phyloP scores from a whole-genome alignment of 805 yeast genomes.

The Lipomyces mesembrius region DNA sequence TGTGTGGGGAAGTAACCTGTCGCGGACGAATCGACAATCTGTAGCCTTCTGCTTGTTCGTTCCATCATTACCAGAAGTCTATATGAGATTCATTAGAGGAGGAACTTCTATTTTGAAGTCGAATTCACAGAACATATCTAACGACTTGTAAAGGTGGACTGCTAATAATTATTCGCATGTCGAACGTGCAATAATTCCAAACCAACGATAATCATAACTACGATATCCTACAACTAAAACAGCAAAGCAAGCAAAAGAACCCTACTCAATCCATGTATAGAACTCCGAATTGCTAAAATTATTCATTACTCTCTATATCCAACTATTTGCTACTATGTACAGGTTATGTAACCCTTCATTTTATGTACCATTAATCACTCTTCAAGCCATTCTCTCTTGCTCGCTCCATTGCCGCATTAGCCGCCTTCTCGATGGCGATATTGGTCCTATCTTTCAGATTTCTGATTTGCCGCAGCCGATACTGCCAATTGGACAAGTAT shows the following conservation, averaged over 20 bases:
- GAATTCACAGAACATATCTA: not conserved
- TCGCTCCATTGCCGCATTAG: not conserved
- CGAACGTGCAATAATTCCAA: not conserved
- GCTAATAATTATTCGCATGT: not conserved
- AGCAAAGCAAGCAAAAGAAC: not conserved
- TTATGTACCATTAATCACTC: not conserved
- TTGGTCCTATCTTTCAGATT: conserved; percentile 46
- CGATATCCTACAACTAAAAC: not conserved
- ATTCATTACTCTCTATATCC: not conserved
- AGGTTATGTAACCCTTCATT: not conserved
- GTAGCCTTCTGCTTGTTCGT: not conserved
- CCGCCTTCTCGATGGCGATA: conserved; percentile 11
- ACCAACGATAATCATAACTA: not conserved
- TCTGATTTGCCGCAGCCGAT: conserved; percentile 62
- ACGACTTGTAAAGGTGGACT: no score
- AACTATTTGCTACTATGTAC: not conserved
- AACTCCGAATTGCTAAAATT: not conserved
- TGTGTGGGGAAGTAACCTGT: not conserved
- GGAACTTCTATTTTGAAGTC: not conserved
- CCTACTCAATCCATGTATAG: not conserved
- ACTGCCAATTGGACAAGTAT: conserved; percentile 68
- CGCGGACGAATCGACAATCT: not conserved
- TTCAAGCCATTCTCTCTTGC: not conserved
- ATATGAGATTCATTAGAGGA: not conserved
- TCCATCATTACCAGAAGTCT: not conserved